Base-by-base conservation (phyloP, 306 rosid genomes). In the Medicago truncatula region DNA sequence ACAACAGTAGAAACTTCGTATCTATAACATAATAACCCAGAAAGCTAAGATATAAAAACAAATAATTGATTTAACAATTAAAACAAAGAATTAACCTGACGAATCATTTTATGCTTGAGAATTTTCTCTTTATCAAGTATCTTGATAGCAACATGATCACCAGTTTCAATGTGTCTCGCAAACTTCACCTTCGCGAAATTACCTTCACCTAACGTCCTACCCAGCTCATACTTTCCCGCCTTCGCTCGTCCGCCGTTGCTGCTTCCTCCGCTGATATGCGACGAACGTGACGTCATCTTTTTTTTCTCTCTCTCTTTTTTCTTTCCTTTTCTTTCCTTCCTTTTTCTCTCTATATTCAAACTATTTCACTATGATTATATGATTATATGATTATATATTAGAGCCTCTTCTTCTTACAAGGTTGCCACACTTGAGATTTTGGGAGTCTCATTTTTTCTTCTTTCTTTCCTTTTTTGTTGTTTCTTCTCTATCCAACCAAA, bases 101-200 rank as follows among this genome's bases (percentile, higher is more conserved):
- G 88, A 74, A 93, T 86, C 96, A 93, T 91, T 87, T 91, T 93
- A 83, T 93, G 97, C 91, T 88, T 93, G 82, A 93, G 92, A 76
- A 94, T 23, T 38, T 89, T 87, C 17, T 91, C 98, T 58, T 93
- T 93, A 60, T 91, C 96, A 23, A 93, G 88, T 68, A 93, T 86
- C 71, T 93, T 93, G 80, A 93, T 91, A 39, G 97, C 98, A 39
- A 89, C 93, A 71, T 83, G 76, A 8, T 93, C 96, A 1, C 73
- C 76, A 0, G 86, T 89, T 67, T 82, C 90, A 0, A 83, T 71
- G 76, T 93, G 86, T 39, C 86, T 82, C 1, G 96, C 98, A 71
- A 87, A 91, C 80, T 93, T 93, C 6, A 93, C 98, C 86, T 93
- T 91, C 0, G 96, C 98, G 56, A 93, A 91, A 89, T 89, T 93